These are phyloP conservation scores for Grigorovia yakushimaensis DNA, from an alignment of 805 yeast genomes.

Conservation along the genomic window DNA sequence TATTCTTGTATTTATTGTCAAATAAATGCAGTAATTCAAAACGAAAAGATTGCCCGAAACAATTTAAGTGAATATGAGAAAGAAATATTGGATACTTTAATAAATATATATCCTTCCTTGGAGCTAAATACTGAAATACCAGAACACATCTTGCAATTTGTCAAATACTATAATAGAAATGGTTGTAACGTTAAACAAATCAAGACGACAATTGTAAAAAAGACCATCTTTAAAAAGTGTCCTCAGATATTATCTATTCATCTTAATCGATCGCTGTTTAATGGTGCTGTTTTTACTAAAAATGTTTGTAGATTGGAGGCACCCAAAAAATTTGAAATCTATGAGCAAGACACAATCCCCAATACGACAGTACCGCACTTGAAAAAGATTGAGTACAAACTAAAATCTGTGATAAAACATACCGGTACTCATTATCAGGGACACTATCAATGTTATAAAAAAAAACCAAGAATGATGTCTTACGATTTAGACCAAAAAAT, in stretches of 20 bases:
- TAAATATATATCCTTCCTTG: conserved; percentile 29
- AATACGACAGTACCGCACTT: conserved; percentile 10
- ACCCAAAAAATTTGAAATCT: conserved; percentile 47
- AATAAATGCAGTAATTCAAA: conserved; percentile 33
- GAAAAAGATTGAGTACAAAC: conserved; percentile 38
- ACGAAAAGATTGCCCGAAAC: conserved; percentile 20
- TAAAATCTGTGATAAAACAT: conserved; percentile 72
- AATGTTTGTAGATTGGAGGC: conserved; percentile 66
- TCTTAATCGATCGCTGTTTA: conserved; percentile 71
- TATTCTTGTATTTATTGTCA: conserved; percentile 76
- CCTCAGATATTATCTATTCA: conserved; percentile 76
- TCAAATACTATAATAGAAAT: conserved; percentile 37
- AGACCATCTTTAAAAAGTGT: conserved; percentile 47
- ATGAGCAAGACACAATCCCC: conserved; percentile 21
- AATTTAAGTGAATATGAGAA: conserved; percentile 14
- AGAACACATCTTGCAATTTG: conserved; percentile 36
- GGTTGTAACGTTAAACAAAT: conserved; percentile 38
- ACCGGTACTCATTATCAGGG: conserved; percentile 84
- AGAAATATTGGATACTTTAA: conserved; percentile 28
- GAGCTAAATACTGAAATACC: conserved; percentile 60
- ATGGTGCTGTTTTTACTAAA: conserved; percentile 56
- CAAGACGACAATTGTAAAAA: conserved; percentile 59
- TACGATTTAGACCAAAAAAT: conserved; percentile 22
- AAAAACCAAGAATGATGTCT: conserved; percentile 45
- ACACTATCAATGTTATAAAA: conserved; percentile 81